Evolutionary conservation across 2,329 filamentous ascomycete genomes (phyloP), one percentile per base, ranked within the genome.

Genomic region (Aspergillus fijiensis): DNA sequence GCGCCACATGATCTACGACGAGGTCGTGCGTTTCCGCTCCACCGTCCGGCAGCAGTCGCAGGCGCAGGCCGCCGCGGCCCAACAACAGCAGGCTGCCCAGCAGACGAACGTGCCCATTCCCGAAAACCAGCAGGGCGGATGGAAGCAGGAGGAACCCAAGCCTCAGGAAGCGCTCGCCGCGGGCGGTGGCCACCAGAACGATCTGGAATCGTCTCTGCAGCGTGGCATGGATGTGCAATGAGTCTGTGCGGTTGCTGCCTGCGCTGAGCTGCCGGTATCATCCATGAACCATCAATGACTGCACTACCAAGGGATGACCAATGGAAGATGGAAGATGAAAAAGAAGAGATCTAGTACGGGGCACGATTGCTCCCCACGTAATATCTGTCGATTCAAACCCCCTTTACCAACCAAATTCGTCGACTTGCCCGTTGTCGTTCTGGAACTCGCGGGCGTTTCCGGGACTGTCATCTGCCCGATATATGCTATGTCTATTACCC

Each of bases 1-100:
- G 93, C 91, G 95, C 74, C 88, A 89, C 78, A 96, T 97, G 91
- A 99, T 99, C 66, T 82, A 97, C 61, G 89, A 94, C n/a, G 95
- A 99, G 78, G 95, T 99, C 52, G 84, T 87, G 72, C 85, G 87
- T 66, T 99, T 99, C 87, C 87, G 95, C 64, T 82, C 84, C 60
- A 74, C 79, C 57, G 85, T 87, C 49, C 79, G 84, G 63, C 80
- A 82, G 62, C 76, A 80, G 62, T 77, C 80, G 29, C 77, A 80
- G 66, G 76, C 73, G 48, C 77, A 79, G 63, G 69, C 69, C 31
- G 69, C 69, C 51, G 67, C 39, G 39, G 39, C 68, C 68, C 74
- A 76, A 62, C 71, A 76, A 56, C 76, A 80, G 63, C 77, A 80
- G 67, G 76, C 65, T 57, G 64, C 68, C 64, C 75, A 77, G 60